A percentile compares a stretch with the other conserved stretches of the same genome.
phyloP scores from a whole-genome alignment of 768 basidiomycete species.

The Lactarius deliciosus region DNA sequence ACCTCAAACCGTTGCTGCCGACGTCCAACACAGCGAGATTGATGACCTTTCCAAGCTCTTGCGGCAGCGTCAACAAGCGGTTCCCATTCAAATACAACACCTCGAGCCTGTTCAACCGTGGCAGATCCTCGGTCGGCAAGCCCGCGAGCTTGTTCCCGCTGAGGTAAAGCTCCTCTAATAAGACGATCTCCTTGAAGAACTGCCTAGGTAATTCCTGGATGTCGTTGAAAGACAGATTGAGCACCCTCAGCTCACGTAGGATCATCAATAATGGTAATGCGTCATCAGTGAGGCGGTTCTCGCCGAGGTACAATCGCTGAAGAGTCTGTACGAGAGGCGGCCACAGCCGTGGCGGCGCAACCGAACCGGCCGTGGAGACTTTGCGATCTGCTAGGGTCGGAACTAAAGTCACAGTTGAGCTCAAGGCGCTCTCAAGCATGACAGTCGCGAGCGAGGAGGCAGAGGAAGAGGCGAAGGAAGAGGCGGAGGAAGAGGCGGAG shows the following conservation, averaged over 20 bases:
- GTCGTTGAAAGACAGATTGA: slow-evolving; percentile 95
- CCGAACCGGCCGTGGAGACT: slow-evolving; percentile 40
- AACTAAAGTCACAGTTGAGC: slow-evolving; percentile 21
- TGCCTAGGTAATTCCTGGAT: slow-evolving; percentile 81
- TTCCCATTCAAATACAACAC: slow-evolving; percentile 93
- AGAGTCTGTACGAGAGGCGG: slow-evolving; percentile 71
- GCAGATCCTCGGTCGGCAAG: slow-evolving; percentile 87
- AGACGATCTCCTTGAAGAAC: slow-evolving; percentile 69
- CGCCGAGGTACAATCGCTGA: slow-evolving; percentile 80
- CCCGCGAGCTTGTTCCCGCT: slow-evolving; percentile 93
- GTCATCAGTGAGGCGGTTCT: slow-evolving; percentile 85
- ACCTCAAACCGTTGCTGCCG: slow-evolving; percentile 90
- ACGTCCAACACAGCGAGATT: slow-evolving; percentile 83
- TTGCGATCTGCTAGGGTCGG: slow-evolving; percentile 42
- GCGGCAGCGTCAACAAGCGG: slow-evolving; percentile 86
- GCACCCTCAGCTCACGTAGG: slow-evolving; percentile 71
- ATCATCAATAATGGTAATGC: slow-evolving; percentile 70
- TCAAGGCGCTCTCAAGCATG: slow-evolving; percentile 16
- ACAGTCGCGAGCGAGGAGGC: not conserved
- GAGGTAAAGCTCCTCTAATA: slow-evolving; percentile 84
- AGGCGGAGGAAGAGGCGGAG: slow-evolving; percentile 33
- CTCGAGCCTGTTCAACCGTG: slow-evolving; percentile 61
- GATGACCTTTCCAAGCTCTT: slow-evolving; percentile 82
- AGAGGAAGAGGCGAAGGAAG: too few species aligned
- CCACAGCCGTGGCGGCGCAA: slow-evolving; percentile 33